These are phyloP conservation scores for Trichoderma aggressivum DNA, from an alignment of 2,329 filamentous ascomycete species.

Conservation along the genomic window DNA sequence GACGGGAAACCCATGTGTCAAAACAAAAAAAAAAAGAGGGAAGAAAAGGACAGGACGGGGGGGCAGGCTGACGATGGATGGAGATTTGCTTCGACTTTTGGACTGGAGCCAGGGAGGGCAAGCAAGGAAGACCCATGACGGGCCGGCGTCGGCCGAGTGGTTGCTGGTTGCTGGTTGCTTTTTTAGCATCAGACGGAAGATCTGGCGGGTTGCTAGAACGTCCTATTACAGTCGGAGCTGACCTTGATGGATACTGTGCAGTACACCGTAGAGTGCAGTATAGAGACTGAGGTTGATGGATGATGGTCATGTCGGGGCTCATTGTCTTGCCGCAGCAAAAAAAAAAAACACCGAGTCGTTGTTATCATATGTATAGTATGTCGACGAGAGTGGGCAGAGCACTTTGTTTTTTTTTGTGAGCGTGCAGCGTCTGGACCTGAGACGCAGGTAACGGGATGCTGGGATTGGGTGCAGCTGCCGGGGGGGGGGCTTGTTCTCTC, in stretches of 20 bases:
- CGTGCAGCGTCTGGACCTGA: not conserved
- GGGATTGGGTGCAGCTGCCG: constrained; percentile 10
- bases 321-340: not conserved
- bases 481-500: not conserved
- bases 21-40: not conserved
- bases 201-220: not conserved
- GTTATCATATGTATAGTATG: not conserved
- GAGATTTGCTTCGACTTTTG: not conserved
- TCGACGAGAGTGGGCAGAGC: not conserved
- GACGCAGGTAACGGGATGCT: constrained; percentile 6
- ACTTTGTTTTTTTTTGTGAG: not conserved
- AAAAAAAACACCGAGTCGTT: not conserved
- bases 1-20: constrained; percentile 13
- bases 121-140: constrained; percentile 5
- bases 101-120: not conserved
- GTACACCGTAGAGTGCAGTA: too few relatives aligned
- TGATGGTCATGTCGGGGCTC: not conserved
- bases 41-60: not conserved
- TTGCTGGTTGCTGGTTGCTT: not conserved
- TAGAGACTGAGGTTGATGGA: too few relatives aligned
- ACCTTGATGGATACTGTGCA: too few relatives aligned
- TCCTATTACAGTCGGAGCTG: not conserved
- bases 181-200: not conserved
- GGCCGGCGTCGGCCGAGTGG: constrained; percentile 15
- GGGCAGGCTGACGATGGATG: constrained; percentile 3